A percentile compares a stretch with the other conserved stretches of the same genome.
phyloP scores from a whole-genome alignment of 768 basidiomycete species.

The Kwoniella dejecticola region DNA sequence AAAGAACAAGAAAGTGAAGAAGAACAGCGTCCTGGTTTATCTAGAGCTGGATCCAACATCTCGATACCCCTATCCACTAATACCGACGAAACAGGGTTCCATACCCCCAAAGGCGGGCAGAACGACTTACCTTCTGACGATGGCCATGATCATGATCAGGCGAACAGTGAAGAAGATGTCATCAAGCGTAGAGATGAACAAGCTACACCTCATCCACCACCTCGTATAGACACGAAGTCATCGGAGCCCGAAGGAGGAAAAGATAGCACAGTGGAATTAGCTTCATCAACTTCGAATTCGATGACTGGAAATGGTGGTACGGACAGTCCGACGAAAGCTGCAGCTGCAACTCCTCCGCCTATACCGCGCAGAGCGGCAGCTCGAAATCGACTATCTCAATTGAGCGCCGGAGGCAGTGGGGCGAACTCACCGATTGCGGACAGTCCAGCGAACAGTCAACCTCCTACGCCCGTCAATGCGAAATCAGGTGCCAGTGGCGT shows the following conservation, averaged over 20 bases:
- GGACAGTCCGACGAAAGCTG: constrained; percentile 1
- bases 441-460: not conserved
- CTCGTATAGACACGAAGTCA: not conserved
- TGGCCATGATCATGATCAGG: constrained; percentile 5
- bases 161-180: not conserved
- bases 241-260: not conserved
- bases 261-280: not conserved
- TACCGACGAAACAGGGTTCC: constrained; percentile 34
- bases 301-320: no score
- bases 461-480: not conserved
- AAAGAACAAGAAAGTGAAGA: not conserved
- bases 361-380: constrained; percentile 36
- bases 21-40: not conserved
- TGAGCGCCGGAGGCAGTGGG: constrained; percentile 5
- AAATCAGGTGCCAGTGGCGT: not conserved
- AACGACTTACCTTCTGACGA: constrained; percentile 21
- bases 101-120: constrained; percentile 35
- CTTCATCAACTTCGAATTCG: constrained; percentile 11
- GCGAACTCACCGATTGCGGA: not conserved
- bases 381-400: constrained; percentile 21
- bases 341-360: constrained; percentile 35
- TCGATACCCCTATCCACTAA: constrained; percentile 18
- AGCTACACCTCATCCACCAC: constrained; percentile 6
- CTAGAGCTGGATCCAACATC: constrained; percentile 10
- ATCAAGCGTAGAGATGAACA: constrained; percentile 3